phyloP scores from a whole-genome alignment of 2,329 filamentous ascomycete genomes.

The Trichoderma gracile region DNA sequence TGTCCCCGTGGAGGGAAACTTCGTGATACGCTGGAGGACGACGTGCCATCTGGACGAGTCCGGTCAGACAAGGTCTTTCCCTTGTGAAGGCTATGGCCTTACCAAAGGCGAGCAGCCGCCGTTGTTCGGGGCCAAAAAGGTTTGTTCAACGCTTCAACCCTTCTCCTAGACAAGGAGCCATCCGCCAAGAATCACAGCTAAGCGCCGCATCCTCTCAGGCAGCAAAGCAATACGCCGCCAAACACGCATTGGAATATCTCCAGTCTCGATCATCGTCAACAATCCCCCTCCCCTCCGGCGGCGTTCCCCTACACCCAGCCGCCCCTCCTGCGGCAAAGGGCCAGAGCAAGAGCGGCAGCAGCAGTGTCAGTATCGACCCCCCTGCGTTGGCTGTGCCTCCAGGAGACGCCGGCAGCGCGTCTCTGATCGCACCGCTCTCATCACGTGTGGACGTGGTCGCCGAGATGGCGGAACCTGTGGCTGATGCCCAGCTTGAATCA shows the following conservation, averaged over 20 bases:
- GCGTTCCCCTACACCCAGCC: neutral
- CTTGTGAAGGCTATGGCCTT: conserved; percentile 38
- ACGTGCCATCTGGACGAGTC: conserved; percentile 31
- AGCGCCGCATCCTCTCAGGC: conserved; percentile 33
- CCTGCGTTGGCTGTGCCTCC: neutral
- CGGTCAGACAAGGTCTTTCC: conserved; percentile 3
- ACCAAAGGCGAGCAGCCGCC: conserved; percentile 33
- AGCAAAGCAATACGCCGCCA: conserved; percentile 56
- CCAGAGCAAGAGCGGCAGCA: neutral
- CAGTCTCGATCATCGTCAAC: conserved; percentile 12
- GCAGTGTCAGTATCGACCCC: neutral
- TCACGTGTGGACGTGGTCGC: neutral
- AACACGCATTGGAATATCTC: conserved; percentile 49
- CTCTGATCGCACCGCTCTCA: neutral
- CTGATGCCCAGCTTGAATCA: neutral
- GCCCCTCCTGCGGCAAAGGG: neutral
- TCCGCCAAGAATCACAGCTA: neutral
- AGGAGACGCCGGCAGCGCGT: neutral
- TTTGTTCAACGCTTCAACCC: conserved; percentile 17
- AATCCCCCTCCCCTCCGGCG: neutral
- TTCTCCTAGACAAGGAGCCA: neutral
- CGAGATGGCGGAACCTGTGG: neutral
- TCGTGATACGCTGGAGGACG: conserved; percentile 33
- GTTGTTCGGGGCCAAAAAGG: conserved; percentile 51
- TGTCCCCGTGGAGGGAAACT: conserved; percentile 31